phyloP scores from a whole-genome alignment of 495 filamentous ascomycete genomes.

The Aspergillus heteromorphus region DNA sequence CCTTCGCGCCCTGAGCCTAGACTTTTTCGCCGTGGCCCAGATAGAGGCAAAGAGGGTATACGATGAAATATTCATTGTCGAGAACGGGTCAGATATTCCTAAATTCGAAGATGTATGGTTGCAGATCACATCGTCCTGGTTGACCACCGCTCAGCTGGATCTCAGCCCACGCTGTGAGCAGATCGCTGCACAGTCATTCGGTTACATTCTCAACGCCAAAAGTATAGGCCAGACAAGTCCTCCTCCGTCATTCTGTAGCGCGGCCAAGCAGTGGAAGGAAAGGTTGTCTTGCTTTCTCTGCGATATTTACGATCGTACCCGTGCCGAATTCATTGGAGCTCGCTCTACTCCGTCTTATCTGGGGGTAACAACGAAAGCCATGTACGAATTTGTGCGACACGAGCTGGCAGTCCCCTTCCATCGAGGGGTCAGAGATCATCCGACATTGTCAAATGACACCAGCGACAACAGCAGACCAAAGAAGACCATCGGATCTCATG shows the following conservation, averaged over 20 bases:
- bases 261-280: slow-evolving; percentile 2
- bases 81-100: not conserved
- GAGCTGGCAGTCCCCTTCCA: slow-evolving; percentile 3
- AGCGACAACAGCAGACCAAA: not conserved
- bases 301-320: not conserved
- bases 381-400: slow-evolving; percentile 12
- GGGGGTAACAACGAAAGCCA: slow-evolving; percentile 1
- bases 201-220: not conserved
- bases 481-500: slow-evolving; percentile 18
- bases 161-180: not conserved
- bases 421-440: slow-evolving; percentile 17
- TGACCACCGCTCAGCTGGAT: not conserved
- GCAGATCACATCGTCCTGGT: not conserved
- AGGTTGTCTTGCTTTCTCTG: not conserved
- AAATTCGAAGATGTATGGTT: not conserved
- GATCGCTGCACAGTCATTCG: not conserved
- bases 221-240: not conserved
- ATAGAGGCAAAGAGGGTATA: not conserved
- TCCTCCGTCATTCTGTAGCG: not conserved
- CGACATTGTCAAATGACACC: not conserved
- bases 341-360: slow-evolving; percentile 2
- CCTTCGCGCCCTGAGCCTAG: slow-evolving; percentile 29
- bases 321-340: not conserved
- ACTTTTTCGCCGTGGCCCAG: slow-evolving; percentile 11
- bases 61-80: not conserved